Conservation (phyloP, 2,329 filamentous ascomycete species). For the Verticillium nonalfalfae region DNA sequence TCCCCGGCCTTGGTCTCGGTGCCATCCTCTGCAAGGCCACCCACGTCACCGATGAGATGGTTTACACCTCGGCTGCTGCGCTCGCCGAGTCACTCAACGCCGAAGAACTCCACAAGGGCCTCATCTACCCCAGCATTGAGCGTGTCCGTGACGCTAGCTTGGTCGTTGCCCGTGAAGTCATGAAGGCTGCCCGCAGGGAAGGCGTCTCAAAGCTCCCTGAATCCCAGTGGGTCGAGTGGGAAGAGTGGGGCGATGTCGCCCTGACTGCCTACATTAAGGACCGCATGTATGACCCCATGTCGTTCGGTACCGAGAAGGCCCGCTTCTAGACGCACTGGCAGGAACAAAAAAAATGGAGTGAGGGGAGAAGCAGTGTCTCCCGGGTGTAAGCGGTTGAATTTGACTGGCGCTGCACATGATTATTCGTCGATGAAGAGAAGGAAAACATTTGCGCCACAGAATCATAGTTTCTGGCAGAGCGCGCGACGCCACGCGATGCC, state of each 20-base stretch:
- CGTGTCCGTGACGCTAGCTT: constrained; percentile 88
- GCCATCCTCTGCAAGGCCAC: constrained; percentile 87
- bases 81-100: constrained; percentile 71
- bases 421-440: background rate
- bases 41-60: constrained; percentile 88
- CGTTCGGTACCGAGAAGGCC: constrained; percentile 24
- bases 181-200: constrained; percentile 81
- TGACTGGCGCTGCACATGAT: background rate
- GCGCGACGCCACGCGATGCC: background rate
- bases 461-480: background rate
- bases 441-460: background rate
- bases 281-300: constrained; percentile 52
- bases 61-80: constrained; percentile 85
- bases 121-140: constrained; percentile 87
- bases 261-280: constrained; percentile 59
- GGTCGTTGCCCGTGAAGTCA: constrained; percentile 82
- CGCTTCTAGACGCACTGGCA: constrained; percentile 4
- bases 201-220: constrained; percentile 67
- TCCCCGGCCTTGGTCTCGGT: constrained; percentile 91
- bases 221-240: constrained; percentile 65
- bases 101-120: constrained; percentile 74
- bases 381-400: background rate
- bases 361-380: background rate
- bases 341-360: background rate
- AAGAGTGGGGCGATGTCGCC: constrained; percentile 62